Conservation (phyloP, 352 stramenopile species). For the Phytophthora agathidicida region DNA sequence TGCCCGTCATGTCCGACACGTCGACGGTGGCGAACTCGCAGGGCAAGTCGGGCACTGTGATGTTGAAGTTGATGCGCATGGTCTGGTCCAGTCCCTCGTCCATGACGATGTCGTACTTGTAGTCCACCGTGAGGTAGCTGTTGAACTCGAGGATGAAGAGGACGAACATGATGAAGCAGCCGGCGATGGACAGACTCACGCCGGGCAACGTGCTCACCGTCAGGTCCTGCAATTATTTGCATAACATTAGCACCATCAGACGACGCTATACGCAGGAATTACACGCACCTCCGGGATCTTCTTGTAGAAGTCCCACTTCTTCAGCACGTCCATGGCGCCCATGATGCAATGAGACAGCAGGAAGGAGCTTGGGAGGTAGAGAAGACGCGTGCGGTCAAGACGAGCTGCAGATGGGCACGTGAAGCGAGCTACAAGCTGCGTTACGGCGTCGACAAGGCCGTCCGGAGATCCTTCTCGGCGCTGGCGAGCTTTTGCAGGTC, state of each 20-base stretch:
- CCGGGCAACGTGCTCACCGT: slow-evolving; percentile 87
- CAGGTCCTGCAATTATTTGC: slow-evolving; percentile 57
- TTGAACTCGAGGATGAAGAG: slow-evolving; percentile 92
- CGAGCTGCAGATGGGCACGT: background rate
- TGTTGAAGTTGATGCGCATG: slow-evolving; percentile 98
- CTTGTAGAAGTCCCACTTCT: slow-evolving; percentile 94
- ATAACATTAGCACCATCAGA: slow-evolving; percentile 9
- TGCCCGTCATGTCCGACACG: slow-evolving; percentile 97
- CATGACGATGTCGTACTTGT: slow-evolving; percentile 91
- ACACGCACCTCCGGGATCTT: slow-evolving; percentile 85
- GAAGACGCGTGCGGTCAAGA: slow-evolving; percentile 7
- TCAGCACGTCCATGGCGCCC: slow-evolving; percentile 88
- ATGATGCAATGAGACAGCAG: slow-evolving; percentile 36
- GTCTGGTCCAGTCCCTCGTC: slow-evolving; percentile 86
- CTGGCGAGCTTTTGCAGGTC: slow-evolving; percentile 9
- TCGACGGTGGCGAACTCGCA: slow-evolving; percentile 98
- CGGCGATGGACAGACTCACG: slow-evolving; percentile 83
- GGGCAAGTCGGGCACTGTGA: slow-evolving; percentile 96
- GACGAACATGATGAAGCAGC: slow-evolving; percentile 90
- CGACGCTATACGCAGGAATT: background rate
- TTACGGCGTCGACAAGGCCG: slow-evolving; percentile 9
- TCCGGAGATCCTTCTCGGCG: slow-evolving; percentile 17
- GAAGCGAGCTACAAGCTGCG: background rate
- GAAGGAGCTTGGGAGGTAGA: background rate
- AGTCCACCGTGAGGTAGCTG: slow-evolving; percentile 84